Evolutionary conservation across 2,329 filamentous ascomycete species (phyloP).

Genomic region (Aspergillus fischeri): DNA sequence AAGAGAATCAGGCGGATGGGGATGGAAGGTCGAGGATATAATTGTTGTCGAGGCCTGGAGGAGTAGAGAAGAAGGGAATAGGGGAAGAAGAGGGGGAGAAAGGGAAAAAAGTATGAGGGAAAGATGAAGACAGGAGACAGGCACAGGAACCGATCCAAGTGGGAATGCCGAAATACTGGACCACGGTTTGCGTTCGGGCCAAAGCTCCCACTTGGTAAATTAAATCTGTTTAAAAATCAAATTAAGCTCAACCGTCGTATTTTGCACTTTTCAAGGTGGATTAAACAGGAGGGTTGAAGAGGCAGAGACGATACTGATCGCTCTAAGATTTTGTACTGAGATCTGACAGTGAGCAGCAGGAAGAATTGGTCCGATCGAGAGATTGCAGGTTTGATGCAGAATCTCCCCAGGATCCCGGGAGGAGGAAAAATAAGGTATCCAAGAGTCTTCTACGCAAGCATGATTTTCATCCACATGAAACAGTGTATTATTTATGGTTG

Average conservation of each 20-base stretch:
- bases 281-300: not conserved
- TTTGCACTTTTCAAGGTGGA: not conserved
- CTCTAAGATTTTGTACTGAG: not conserved
- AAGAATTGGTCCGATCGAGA: not conserved
- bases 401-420: not conserved
- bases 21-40: not conserved
- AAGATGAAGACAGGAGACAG: slow-evolving; percentile 7
- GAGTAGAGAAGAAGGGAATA: slow-evolving; percentile 4
- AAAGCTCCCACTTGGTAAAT: not conserved
- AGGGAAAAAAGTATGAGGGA: slow-evolving; percentile 5
- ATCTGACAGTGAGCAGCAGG: too few relatives aligned
- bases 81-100: slow-evolving; percentile 1
- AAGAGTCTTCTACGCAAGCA: not conserved
- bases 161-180: slow-evolving; percentile 7
- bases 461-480: not conserved
- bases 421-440: not conserved
- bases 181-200: slow-evolving; percentile 4
- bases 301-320: not conserved
- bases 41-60: slow-evolving; percentile 9
- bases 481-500: not conserved
- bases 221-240: not conserved
- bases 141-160: not conserved
- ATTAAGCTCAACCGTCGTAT: not conserved
- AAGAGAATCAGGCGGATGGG: slow-evolving; percentile 5
- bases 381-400: not conserved